Base-by-base conservation (phyloP, 768 basidiomycete genomes). In the Fistulinella prunicolor region DNA sequence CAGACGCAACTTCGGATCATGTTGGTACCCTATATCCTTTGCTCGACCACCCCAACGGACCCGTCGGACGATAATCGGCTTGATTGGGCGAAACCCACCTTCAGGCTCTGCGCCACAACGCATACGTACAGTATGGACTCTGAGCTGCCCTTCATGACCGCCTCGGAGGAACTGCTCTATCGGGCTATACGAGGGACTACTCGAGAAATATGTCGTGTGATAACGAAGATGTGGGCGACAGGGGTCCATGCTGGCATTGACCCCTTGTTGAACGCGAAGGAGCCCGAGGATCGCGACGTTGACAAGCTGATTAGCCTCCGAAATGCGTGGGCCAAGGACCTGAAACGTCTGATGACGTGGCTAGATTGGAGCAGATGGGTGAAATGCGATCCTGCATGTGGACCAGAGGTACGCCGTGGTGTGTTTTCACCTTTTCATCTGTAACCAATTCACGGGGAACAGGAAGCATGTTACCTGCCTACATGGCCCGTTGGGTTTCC, bases 191-290 rank as follows among this genome's bases (percentile, higher is more conserved):
- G 59, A 9, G 72, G 61, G 0, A 75, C 73, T 0, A 68, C 46
- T 6, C 64, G 62, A 24, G 76, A 80, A 53, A 74, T 76, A 17
- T 79, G 76, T 47, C 66, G 74, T 0, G 69, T 73, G 1, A 50
- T 73, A 21, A 74, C 74, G 3, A 63, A 59, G 26, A 68, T 80
- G 54, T 80, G 77, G 78, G 73, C 74, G 3, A 56, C 68, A 20
- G 78, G n/a, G n/a, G n/a, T n/a, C n/a, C n/a, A n/a, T n/a, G n/a
- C n/a, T n/a, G n/a, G n/a, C n/a, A n/a, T n/a, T 10, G 61, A 63
- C 32, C 21, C 9, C 6, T 14, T 38, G n/a, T 29, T 62, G 12
- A 53, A 43, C 44, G n/a, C n/a, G n/a, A n/a, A n/a, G n/a, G n/a
- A n/a, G n/a, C n/a, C n/a, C n/a, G n/a, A n/a, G n/a, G n/a, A n/a